Evolutionary conservation across 208 protist genomes (phyloP).

Genomic region (Crithidia bombi): DNA sequence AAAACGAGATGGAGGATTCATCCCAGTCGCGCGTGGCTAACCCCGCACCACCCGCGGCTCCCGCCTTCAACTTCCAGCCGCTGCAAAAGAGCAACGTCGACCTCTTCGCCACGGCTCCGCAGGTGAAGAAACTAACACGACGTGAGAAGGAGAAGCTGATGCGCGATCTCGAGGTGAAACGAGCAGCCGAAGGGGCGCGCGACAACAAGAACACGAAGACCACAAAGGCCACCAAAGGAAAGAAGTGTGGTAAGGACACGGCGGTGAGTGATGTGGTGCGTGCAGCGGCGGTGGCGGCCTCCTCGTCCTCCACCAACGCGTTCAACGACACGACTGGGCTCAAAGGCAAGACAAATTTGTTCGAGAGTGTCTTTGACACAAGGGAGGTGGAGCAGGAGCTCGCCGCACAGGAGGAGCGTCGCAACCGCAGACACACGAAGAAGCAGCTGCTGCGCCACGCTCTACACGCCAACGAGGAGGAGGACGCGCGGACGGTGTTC

Average conservation of each 20-base stretch:
- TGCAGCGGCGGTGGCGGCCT: not conserved
- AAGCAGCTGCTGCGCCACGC: slow-evolving; percentile 76
- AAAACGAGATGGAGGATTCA: slow-evolving; percentile 1
- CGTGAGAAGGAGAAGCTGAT: slow-evolving; percentile 71
- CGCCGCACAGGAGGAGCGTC: slow-evolving; percentile 31
- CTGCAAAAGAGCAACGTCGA: slow-evolving; percentile 75
- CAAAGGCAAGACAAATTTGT: slow-evolving; percentile 28
- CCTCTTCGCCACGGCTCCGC: slow-evolving; percentile 80
- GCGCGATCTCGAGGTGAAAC: slow-evolving; percentile 41
- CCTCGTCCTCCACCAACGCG: slow-evolving; percentile 9
- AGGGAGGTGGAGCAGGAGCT: slow-evolving; percentile 41
- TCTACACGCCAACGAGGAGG: slow-evolving; percentile 82
- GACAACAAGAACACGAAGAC: slow-evolving; percentile 2
- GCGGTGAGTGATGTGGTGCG: slow-evolving; percentile 25
- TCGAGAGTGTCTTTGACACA: slow-evolving; percentile 55
- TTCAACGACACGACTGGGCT: not conserved
- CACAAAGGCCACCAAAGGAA: slow-evolving; percentile 20
- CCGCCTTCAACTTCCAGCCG: slow-evolving; percentile 62
- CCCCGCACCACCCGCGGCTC: not conserved
- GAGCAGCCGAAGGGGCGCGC: slow-evolving; percentile 9
- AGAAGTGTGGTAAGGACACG: slow-evolving; percentile 10
- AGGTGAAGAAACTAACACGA: slow-evolving; percentile 85
- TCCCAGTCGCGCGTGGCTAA: slow-evolving; percentile 2
- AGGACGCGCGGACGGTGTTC: slow-evolving; percentile 89
- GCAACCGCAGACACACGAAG: slow-evolving; percentile 49